A percentile compares a stretch with the other conserved stretches of the same genome.
phyloP scores from a whole-genome alignment of 1,284 basidiomycete genomes.

The Ustilago crameri region DNA sequence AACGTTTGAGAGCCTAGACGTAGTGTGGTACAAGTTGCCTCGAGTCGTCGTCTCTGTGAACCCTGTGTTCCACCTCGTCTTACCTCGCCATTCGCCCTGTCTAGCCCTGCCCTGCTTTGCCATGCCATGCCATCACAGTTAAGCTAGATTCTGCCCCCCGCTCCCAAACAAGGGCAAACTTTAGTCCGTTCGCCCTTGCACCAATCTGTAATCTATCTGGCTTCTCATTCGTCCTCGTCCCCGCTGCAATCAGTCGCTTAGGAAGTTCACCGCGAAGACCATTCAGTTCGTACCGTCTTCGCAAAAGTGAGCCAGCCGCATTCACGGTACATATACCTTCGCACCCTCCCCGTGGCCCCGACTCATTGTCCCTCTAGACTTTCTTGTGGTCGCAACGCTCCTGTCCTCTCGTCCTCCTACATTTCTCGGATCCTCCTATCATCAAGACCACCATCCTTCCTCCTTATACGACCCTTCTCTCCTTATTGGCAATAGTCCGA shows the following conservation, averaged over 20 bases:
- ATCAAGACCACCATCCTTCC: too few species aligned
- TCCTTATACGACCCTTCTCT: too few species aligned
- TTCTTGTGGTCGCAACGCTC: background rate
- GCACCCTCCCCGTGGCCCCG: background rate
- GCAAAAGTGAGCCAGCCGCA: background rate
- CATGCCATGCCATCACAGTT: too few species aligned
- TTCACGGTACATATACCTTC: background rate
- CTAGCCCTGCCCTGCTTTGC: too few species aligned
- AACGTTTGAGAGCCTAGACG: background rate
- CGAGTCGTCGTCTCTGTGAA: too few species aligned
- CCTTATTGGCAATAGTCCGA: too few species aligned
- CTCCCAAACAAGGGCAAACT: background rate
- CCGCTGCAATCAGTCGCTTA: slow-evolving; percentile 11
- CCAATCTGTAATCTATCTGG: slow-evolving; percentile 23
- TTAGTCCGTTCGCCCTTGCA: background rate
- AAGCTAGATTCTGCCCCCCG: too few species aligned
- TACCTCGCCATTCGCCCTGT: too few species aligned
- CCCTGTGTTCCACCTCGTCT: too few species aligned
- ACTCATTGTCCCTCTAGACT: slow-evolving; percentile 9
- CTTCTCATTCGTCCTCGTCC: slow-evolving; percentile 27
- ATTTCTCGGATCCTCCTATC: too few species aligned
- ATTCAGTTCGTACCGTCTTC: background rate
- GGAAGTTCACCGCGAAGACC: background rate
- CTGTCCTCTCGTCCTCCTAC: background rate
- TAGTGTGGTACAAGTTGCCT: background rate